A percentile compares a stretch with the other conserved stretches of the same genome.
Conservation (phyloP, 345 rosid genomes). For the Carallia brachiata region DNA sequence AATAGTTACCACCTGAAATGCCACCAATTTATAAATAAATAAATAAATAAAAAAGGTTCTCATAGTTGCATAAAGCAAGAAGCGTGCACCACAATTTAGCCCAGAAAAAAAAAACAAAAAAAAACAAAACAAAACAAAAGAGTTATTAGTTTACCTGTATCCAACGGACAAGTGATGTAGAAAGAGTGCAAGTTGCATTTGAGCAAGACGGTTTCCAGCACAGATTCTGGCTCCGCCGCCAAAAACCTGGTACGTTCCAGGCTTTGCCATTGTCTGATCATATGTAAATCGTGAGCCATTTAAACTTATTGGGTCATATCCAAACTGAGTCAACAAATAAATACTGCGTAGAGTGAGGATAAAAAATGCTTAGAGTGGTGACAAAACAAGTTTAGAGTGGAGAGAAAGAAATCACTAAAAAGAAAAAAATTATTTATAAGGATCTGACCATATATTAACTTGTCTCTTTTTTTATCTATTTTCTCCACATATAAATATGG, state of each 20-base stretch:
- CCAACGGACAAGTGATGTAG: constrained; percentile 47
- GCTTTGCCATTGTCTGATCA: constrained; percentile 27
- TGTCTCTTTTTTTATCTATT: too few species aligned
- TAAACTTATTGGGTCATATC: too few species aligned
- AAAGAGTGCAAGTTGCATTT: constrained; percentile 30
- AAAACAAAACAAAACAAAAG: too few species aligned
- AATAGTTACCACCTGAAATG: constrained; percentile 38
- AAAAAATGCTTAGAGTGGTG: too few species aligned
- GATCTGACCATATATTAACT: too few species aligned
- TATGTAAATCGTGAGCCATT: background rate
- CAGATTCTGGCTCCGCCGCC: constrained; percentile 42
- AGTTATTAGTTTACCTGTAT: constrained; percentile 35
- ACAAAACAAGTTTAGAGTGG: too few species aligned
- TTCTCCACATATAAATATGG: too few species aligned
- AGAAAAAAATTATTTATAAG: too few species aligned
- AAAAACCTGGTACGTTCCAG: constrained; percentile 30
- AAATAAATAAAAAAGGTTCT: too few species aligned
- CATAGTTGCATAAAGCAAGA: background rate
- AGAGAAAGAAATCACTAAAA: too few species aligned
- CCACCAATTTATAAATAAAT: background rate
- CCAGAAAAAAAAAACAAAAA: background rate
- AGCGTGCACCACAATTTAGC: background rate
- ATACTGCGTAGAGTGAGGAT: too few species aligned
- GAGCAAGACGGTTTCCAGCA: constrained; percentile 45
- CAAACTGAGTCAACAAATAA: too few species aligned